A percentile compares a stretch with the other conserved stretches of the same genome.
Conservation (phyloP, 2,329 filamentous ascomycete genomes). For the Ramularia endophylla region DNA sequence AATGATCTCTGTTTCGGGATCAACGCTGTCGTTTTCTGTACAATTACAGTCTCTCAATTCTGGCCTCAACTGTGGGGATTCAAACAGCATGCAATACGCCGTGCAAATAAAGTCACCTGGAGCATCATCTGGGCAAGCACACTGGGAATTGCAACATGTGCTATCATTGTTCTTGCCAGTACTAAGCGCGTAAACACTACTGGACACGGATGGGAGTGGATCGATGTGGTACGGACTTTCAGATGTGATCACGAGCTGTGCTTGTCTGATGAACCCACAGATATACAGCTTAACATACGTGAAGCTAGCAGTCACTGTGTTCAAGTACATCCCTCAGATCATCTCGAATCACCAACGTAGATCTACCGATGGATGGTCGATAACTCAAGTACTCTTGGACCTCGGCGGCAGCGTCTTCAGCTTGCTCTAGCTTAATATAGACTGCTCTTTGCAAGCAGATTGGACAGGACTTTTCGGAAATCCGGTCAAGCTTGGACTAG, state of each 20-base stretch:
- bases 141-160: too few species aligned
- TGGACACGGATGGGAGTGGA: conserved; percentile 51
- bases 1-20: conserved; percentile 87
- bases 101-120: not conserved
- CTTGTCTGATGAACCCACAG: conserved; percentile 27
- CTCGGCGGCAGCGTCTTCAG: conserved; percentile 74
- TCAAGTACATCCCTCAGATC: conserved; percentile 90
- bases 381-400: conserved; percentile 69
- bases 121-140: too few species aligned
- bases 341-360: conserved; percentile 75
- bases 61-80: conserved; percentile 69
- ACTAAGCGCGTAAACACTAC: conserved; percentile 32
- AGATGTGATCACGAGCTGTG: not conserved
- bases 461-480: conserved; percentile 91
- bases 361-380: conserved; percentile 73
- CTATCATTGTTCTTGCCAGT: too few species aligned
- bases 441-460: conserved; percentile 75
- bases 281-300: conserved; percentile 71
- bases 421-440: conserved; percentile 72
- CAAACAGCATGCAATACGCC: conserved; percentile 27
- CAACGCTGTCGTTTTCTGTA: conserved; percentile 70
- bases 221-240: conserved; percentile 48
- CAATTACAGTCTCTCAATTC: conserved; percentile 72
- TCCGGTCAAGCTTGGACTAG: conserved; percentile 79
- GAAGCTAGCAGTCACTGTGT: conserved; percentile 78